These are phyloP conservation scores for Chloranthus sessilifolius DNA, from an alignment of 164 flowering plant genomes.

Conservation along the genomic window DNA sequence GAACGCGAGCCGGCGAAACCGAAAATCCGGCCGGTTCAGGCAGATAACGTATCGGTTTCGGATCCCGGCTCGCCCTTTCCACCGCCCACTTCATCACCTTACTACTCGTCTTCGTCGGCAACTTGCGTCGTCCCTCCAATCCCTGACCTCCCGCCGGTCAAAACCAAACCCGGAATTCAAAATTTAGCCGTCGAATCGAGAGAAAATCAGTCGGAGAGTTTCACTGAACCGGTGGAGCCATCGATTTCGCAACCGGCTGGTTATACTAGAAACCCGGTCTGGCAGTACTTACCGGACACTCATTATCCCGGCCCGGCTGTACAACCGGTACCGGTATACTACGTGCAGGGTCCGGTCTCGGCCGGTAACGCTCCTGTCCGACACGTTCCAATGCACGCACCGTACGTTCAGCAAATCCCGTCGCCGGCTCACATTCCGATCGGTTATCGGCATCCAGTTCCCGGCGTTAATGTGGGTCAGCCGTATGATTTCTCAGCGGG, in stretches of 20 bases:
- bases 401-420: constrained; percentile 34
- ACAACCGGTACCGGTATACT: constrained; percentile 55
- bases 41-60: constrained; percentile 42
- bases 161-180: constrained; percentile 39
- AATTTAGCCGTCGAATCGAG: constrained; percentile 7
- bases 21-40: constrained; percentile 19
- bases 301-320: constrained; percentile 29
- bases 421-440: constrained; percentile 31
- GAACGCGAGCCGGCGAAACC: constrained; percentile 39
- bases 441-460: constrained; percentile 27
- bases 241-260: constrained; percentile 19
- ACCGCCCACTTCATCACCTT: constrained; percentile 32
- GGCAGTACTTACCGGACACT: constrained; percentile 45
- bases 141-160: constrained; percentile 67
- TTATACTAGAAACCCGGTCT: constrained; percentile 24
- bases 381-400: constrained; percentile 31
- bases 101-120: constrained; percentile 41
- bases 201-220: constrained; percentile 17
- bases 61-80: constrained; percentile 89
- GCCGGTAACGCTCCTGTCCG: constrained; percentile 36
- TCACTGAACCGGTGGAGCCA: constrained; percentile 20
- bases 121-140: constrained; percentile 22
- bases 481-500: constrained; percentile 26
- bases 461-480: constrained; percentile 35
- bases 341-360: too few relatives aligned